Evolutionary conservation across 108 stramenopile species (phyloP).

Genomic region (Cylindrotheca closterium): DNA sequence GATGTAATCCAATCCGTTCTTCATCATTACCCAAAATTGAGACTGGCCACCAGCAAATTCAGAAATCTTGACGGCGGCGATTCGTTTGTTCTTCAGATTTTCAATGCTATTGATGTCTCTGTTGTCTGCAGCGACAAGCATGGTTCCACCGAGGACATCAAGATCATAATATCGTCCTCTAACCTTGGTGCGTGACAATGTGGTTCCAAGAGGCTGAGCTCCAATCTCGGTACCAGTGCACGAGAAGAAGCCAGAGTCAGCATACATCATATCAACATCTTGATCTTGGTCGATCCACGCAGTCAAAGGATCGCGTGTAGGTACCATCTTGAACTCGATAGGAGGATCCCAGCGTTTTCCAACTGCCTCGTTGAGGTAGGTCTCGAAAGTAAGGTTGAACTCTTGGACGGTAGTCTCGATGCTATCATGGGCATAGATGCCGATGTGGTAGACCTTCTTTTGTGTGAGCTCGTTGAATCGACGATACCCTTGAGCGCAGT

Average conservation of each 20-base stretch:
- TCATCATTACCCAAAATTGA: constrained; percentile 33
- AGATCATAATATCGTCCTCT: constrained; percentile 3
- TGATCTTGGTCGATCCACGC: not conserved
- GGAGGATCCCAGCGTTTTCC: constrained; percentile 27
- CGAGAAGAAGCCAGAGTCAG: constrained; percentile 26
- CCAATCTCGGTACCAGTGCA: constrained; percentile 37
- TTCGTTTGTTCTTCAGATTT: constrained; percentile 27
- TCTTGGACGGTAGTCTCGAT: constrained; percentile 23
- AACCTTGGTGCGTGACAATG: not conserved
- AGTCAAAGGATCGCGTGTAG: not conserved
- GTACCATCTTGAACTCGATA: constrained; percentile 22
- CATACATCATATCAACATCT: constrained; percentile 32
- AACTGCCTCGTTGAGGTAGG: constrained; percentile 34
- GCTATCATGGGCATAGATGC: constrained; percentile 31
- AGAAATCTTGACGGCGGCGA: constrained; percentile 23
- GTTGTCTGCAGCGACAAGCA: constrained; percentile 7
- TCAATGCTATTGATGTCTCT: constrained; percentile 16
- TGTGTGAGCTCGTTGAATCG: constrained; percentile 2
- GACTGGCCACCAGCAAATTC: constrained; percentile 32
- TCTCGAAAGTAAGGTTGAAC: constrained; percentile 21
- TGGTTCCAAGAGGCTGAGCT: constrained; percentile 23
- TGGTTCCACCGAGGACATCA: constrained; percentile 20
- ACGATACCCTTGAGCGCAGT: not conserved
- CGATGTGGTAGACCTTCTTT: constrained; percentile 21
- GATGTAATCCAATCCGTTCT: constrained; percentile 28